Evolutionary conservation across 768 basidiomycete genomes (phyloP), one percentile per base, ranked within the genome.

Genomic region (Udeniomyces megalosporus): DNA sequence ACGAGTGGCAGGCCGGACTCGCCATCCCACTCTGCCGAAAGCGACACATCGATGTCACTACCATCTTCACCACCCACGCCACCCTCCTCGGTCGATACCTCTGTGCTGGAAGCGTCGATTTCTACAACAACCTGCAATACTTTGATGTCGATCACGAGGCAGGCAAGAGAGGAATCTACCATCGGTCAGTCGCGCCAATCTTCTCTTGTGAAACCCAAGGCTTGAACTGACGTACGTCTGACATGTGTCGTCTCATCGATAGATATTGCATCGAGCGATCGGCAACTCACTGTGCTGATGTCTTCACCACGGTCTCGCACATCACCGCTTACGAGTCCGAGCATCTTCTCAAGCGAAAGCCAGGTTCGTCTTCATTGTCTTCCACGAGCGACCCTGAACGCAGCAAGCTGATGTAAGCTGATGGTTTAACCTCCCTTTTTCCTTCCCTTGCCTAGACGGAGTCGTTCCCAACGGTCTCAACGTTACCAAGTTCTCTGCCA

Each of bases 91-190:
- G 95, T 20, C 88, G 95, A 55, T 99, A 99, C 74, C 85, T 99
- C 67, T 99, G 95, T 69, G 95, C 95, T 1, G 95, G 95, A 64
- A 86, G 84, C 50, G 95, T 96, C 70, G 95, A 99, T 69, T 99
- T 99, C 70, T 99, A 99, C 80, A 99, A 97, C 78, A 96, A 99
- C 73, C 79, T 99, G 22, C 89, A 93, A 73, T 96, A 97, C 78
- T 99, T 99, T 73, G 95, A 99, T 68, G 95, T 97, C 64, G 95
- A 99, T 70, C 93, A 97, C 71, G 95, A 99, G 75, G 95, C 95
- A 0, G 95, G 95, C 46, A 97, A 97, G 76, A 83, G 95, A 64
- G 95, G 95, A 17, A 99, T 99, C 72, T 99, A 99, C 75, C 95
- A 99, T 73, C 75, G 84, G 70, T 74, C 24, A 60, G 71, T 64